A percentile compares a stretch with the other conserved stretches of the same genome.
Conservation (phyloP, 2,329 filamentous ascomycete species). For the Sphaerulina vaccinii region DNA sequence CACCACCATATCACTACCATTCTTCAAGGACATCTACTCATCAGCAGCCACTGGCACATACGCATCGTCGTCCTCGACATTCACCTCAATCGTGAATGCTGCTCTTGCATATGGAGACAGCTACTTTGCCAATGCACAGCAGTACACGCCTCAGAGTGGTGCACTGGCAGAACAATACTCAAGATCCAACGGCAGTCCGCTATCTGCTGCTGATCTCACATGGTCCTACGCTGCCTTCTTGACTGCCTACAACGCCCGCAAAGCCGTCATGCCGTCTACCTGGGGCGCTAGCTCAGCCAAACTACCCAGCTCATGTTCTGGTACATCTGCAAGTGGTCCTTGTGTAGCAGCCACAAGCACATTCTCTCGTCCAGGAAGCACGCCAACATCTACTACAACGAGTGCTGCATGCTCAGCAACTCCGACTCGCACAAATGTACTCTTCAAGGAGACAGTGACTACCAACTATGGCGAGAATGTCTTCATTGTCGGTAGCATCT, state of each 20-base stretch:
- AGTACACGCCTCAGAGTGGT: slow-evolving; percentile 59
- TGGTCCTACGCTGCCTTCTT: slow-evolving; percentile 74
- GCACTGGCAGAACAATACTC: slow-evolving; percentile 67
- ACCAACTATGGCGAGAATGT: slow-evolving; percentile 63
- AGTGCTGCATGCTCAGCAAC: slow-evolving; percentile 26
- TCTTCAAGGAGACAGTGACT: slow-evolving; percentile 31
- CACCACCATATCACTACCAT: slow-evolving; percentile 62
- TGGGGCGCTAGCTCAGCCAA: slow-evolving; percentile 46
- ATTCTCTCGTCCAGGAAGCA: slow-evolving; percentile 24
- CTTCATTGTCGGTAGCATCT: slow-evolving; percentile 61
- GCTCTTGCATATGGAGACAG: slow-evolving; percentile 63
- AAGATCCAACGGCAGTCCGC: slow-evolving; percentile 48
- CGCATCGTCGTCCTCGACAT: slow-evolving; percentile 43
- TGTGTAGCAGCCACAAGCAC: slow-evolving; percentile 33
- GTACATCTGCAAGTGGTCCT: slow-evolving; percentile 29
- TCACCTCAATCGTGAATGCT: slow-evolving; percentile 54
- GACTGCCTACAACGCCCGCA: slow-evolving; percentile 59
- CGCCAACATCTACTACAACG: slow-evolving; percentile 22
- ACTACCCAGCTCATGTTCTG: slow-evolving; percentile 29
- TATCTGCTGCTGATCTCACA: slow-evolving; percentile 66
- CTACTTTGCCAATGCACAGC: slow-evolving; percentile 45
- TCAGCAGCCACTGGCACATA: slow-evolving; percentile 64
- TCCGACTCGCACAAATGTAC: slow-evolving; percentile 45
- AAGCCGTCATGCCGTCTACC: slow-evolving; percentile 55
- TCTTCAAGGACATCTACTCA: slow-evolving; percentile 67